These are phyloP conservation scores for Mycena chlorophos DNA, from an alignment of 768 basidiomycete genomes.

Conservation along the genomic window DNA sequence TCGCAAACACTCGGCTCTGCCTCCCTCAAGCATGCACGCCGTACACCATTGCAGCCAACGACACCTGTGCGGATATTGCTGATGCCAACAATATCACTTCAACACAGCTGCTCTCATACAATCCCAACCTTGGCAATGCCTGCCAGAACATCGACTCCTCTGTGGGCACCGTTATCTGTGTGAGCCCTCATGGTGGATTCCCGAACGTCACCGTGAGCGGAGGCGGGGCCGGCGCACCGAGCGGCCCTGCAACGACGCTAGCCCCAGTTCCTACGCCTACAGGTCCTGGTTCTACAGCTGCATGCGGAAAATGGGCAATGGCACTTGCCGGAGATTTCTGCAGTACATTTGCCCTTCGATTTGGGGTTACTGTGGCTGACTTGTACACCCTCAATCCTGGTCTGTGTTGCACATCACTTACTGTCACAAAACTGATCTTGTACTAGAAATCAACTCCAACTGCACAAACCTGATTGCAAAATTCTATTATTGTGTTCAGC, in stretches of 20 bases:
- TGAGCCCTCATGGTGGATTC: conserved; percentile 25
- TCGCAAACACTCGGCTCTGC: conserved; percentile 16
- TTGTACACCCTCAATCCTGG: conserved; percentile 28
- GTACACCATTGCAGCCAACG: conserved; percentile 19
- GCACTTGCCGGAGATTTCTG: conserved; percentile 24
- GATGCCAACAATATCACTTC: conserved; percentile 4
- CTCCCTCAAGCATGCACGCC: conserved; percentile 22
- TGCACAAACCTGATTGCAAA: conserved; percentile 27
- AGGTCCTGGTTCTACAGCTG: conserved; percentile 23
- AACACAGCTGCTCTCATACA: conserved; percentile 19
- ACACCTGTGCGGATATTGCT: conserved; percentile 22
- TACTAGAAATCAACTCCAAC: conserved; percentile 23
- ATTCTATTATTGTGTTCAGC: conserved; percentile 27
- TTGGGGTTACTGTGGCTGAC: conserved; percentile 24
- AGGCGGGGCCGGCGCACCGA: too few relatives aligned
- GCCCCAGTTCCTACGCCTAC: conserved; percentile 26
- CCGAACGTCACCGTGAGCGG: too few relatives aligned
- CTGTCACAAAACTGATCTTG: neutral
- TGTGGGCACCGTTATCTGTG: conserved; percentile 17
- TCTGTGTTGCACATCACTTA: neutral
- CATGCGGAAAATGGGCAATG: conserved; percentile 26
- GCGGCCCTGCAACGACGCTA: conserved; percentile 20
- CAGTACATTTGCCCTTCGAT: conserved; percentile 13
- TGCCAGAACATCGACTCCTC: conserved; percentile 18
- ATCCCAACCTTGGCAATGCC: conserved; percentile 19